Conservation (phyloP, 139 green algal species). For the Yamagishiella unicocca region DNA sequence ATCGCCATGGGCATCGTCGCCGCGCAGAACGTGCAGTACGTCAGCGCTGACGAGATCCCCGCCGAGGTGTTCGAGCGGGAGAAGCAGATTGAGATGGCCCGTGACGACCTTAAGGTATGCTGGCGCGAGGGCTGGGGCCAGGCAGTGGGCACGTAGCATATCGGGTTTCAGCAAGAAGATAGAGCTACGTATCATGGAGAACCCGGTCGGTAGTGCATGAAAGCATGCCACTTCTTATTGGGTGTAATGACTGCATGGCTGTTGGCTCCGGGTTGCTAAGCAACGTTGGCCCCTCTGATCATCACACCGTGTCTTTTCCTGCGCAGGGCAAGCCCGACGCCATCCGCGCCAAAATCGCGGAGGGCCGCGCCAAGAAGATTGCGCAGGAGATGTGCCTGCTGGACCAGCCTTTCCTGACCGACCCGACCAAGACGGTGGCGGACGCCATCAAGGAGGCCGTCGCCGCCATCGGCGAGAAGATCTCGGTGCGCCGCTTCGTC, state of each 20-base stretch:
- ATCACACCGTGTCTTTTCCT: background rate
- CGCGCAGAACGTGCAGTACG: slow-evolving; percentile 56
- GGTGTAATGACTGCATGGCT: too few species aligned
- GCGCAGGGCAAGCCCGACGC: slow-evolving; percentile 93
- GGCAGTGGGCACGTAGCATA: too few species aligned
- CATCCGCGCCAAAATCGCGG: slow-evolving; percentile 97
- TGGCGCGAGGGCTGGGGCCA: background rate
- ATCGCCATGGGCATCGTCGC: slow-evolving; percentile 68
- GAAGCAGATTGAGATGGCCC: slow-evolving; percentile 94
- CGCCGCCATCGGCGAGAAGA: slow-evolving; percentile 94
- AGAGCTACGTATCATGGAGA: too few species aligned
- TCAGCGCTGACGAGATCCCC: slow-evolving; percentile 82
- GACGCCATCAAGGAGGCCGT: slow-evolving; percentile 94
- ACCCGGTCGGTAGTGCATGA: too few species aligned
- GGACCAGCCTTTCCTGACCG: slow-evolving; percentile 92
- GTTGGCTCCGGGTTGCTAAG: too few species aligned
- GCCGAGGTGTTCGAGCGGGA: slow-evolving; percentile 86
- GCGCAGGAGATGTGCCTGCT: slow-evolving; percentile 85
- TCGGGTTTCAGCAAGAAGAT: too few species aligned
- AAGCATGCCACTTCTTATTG: too few species aligned
- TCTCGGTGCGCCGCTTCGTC: slow-evolving; percentile 86
- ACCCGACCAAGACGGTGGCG: slow-evolving; percentile 91
- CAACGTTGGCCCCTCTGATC: background rate
- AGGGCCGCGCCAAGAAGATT: slow-evolving; percentile 94
- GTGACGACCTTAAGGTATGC: slow-evolving; percentile 86